These are phyloP conservation scores for Nakazawaea wickerhamii DNA, from an alignment of 805 yeast species.

Conservation along the genomic window DNA sequence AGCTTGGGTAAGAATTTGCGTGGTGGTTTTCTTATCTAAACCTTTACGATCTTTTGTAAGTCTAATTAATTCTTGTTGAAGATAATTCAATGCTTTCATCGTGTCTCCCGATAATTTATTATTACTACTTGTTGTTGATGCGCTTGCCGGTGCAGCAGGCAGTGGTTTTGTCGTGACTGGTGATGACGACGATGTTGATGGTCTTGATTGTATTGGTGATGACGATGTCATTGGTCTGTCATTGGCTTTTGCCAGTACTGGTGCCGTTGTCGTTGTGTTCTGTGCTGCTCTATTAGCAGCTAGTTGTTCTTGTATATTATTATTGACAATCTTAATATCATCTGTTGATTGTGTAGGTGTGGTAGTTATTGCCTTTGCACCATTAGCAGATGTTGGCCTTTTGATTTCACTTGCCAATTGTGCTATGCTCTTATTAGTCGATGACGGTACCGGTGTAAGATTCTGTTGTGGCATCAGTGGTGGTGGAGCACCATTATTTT, in stretches of 20 bases:
- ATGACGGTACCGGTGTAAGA: slow-evolving; percentile 2
- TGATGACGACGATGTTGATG: slow-evolving; percentile 7
- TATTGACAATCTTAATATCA: slow-evolving; percentile 3
- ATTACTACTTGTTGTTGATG: slow-evolving; percentile 15
- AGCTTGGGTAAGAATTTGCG: slow-evolving; percentile 83
- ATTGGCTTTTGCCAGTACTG: background rate
- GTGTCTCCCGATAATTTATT: slow-evolving; percentile 51
- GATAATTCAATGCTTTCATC: slow-evolving; percentile 68
- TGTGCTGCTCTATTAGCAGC: slow-evolving; percentile 37
- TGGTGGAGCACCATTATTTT: slow-evolving; percentile 1
- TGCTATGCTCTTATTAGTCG: slow-evolving; percentile 26
- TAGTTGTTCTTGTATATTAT: slow-evolving; percentile 37
- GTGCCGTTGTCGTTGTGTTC: slow-evolving; percentile 14
- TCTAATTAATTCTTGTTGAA: slow-evolving; percentile 81
- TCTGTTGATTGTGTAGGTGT: background rate
- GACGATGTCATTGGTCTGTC: background rate
- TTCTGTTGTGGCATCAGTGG: slow-evolving; percentile 3
- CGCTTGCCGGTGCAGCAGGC: slow-evolving; percentile 16
- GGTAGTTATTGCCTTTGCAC: slow-evolving; percentile 1
- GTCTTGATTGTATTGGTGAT: background rate
- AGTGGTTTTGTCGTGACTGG: slow-evolving; percentile 5
- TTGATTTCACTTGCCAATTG: slow-evolving; percentile 33
- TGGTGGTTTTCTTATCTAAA: slow-evolving; percentile 74
- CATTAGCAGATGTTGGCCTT: slow-evolving; percentile 15
- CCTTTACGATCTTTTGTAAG: slow-evolving; percentile 75